phyloP scores from a whole-genome alignment of 1,139 yeast genomes.

The Magnusiomyces ingens region DNA sequence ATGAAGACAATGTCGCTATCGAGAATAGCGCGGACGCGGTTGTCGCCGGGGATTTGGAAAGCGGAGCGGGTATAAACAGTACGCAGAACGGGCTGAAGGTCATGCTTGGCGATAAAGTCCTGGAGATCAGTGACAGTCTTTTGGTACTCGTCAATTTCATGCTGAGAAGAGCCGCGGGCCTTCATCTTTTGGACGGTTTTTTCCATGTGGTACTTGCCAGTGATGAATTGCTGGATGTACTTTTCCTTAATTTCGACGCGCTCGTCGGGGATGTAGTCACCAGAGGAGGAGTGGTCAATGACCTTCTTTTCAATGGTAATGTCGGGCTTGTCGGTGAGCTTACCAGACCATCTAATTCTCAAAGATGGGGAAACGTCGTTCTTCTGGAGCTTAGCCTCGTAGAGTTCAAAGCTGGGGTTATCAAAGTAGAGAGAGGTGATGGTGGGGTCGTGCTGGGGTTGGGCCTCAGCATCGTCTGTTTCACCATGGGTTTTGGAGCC shows the following conservation, averaged over 20 bases:
- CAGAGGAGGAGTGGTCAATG: constrained; percentile 47
- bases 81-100: constrained; percentile 79
- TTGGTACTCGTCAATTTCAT: constrained; percentile 46
- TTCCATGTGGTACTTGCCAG: constrained; percentile 40
- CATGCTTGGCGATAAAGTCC: constrained; percentile 54
- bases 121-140: constrained; percentile 54
- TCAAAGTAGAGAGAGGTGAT: constrained; percentile 87
- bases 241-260: constrained; percentile 72
- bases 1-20: constrained; percentile 84
- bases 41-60: constrained; percentile 97
- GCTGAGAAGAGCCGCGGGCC: constrained; percentile 44
- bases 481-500: constrained; percentile 35
- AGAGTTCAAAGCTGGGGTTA: constrained; percentile 71
- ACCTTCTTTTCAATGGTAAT: constrained; percentile 73
- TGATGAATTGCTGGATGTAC: constrained; percentile 57
- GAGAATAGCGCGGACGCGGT: constrained; percentile 77
- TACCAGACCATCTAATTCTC: constrained; percentile 89
- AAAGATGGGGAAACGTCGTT: constrained; percentile 67
- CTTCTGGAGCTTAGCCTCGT: constrained; percentile 73
- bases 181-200: constrained; percentile 47
- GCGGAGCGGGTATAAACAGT: constrained; percentile 88
- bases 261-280: constrained; percentile 30
- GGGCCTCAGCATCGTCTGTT: constrained; percentile 33
- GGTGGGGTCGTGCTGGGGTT: constrained; percentile 56
- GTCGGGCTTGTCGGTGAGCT: constrained; percentile 66